Base-by-base conservation (phyloP, 2,329 filamentous ascomycete genomes). In the Thielaviopsis ethacetica region DNA sequence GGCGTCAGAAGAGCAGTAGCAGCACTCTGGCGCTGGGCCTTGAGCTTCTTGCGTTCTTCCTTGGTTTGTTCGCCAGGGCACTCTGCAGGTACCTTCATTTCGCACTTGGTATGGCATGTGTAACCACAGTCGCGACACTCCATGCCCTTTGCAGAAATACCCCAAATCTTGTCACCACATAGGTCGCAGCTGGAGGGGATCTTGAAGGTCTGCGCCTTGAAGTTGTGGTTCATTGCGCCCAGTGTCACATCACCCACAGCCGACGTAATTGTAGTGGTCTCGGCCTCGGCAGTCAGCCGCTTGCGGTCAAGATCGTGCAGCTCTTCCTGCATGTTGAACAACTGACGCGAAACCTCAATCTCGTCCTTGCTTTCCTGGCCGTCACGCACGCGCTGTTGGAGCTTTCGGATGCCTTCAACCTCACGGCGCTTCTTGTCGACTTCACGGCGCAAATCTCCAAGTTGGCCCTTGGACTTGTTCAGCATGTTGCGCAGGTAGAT, bases 191-290 rank as follows among this genome's bases (percentile, higher is more conserved):
- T 97, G 4, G 93, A 98, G 0, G 94, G 94, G 62, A 98, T 95
- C 71, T 97, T 97, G 78, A 97, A 98, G 0, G 93, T 97, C 68
- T 97, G 90, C n/a, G 88, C 84, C 72, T 95, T 95, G 79, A 98
- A 98, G 67, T 95, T 93, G 75, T 98, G 93, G 67, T 91, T 95
- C 69, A 89, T 89, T 12, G 91, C 91, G 19, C 91, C 91, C 21
- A 95, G 76, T 1, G 91, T 95, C 58, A 98, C 80, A 68, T 98
- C 93, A 41, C 93, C 93, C 2, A 96, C 91, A 0, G 84, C 87
- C 10, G 84, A 77, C n/a, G 89, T 91, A 67, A 98, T 95, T 1
- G 91, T 95, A 1, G 86, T 85, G 9, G 91, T 91, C 71, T 98
- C 93, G 17, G 96, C 86, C 70, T 97, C 93, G 41, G 89, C 89